These are phyloP conservation scores for Penicillium sp. DNA, from an alignment of 2,329 filamentous ascomycete genomes.

Conservation along the genomic window DNA sequence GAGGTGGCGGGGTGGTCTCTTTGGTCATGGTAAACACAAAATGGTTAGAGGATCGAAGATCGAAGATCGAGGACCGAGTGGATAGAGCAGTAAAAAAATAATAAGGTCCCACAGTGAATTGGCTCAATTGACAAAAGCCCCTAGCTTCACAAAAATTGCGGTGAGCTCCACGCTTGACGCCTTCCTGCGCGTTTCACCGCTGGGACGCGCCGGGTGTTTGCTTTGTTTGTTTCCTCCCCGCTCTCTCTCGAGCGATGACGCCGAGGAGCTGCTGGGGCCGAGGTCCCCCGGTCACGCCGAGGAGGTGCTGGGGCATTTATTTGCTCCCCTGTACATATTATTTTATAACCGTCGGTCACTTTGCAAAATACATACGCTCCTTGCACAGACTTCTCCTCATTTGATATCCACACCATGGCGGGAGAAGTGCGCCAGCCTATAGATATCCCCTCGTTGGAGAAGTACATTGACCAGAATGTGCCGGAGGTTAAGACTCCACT, in stretches of 20 bases:
- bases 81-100: background rate
- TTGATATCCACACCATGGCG: slow-evolving; percentile 58
- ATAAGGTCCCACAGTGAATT: background rate
- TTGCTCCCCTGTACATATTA: slow-evolving; percentile 1
- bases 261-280: slow-evolving; percentile 13
- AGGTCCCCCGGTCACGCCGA: slow-evolving; percentile 1
- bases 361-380: background rate
- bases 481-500: slow-evolving; percentile 79
- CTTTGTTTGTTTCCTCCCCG: slow-evolving; percentile 14
- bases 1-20: slow-evolving; percentile 41
- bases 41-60: background rate
- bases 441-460: slow-evolving; percentile 73
- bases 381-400: background rate
- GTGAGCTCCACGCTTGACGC: slow-evolving; percentile 19
- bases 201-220: slow-evolving; percentile 24
- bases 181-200: slow-evolving; percentile 17
- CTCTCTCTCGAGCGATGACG: slow-evolving; percentile 5
- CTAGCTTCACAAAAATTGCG: slow-evolving; percentile 18
- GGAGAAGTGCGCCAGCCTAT: slow-evolving; percentile 87
- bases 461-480: slow-evolving; percentile 74
- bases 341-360: background rate
- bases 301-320: background rate
- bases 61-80: background rate
- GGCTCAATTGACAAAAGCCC: slow-evolving; percentile 1
- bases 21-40: slow-evolving; percentile 40